These are phyloP conservation scores for Penicillium sp. DNA, from an alignment of 2,329 filamentous ascomycete species.

Conservation along the genomic window DNA sequence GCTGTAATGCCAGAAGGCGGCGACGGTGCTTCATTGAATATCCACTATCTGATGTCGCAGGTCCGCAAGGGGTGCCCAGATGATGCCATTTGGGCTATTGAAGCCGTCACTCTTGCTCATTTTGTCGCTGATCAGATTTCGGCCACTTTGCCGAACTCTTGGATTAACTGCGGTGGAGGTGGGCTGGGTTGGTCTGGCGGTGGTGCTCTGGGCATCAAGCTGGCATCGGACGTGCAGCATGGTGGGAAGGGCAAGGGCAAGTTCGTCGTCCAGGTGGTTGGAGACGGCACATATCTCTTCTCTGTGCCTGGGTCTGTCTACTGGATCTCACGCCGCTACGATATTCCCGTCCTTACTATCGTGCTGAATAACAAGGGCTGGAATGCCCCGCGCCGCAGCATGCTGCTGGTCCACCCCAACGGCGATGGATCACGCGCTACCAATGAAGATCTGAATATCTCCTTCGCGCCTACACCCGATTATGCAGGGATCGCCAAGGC, in stretches of 20 bases:
- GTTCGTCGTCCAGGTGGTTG: slow-evolving; percentile 64
- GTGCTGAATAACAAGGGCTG: slow-evolving; percentile 70
- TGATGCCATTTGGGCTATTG: slow-evolving; percentile 72
- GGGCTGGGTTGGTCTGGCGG: slow-evolving; percentile 80
- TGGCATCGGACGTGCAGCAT: slow-evolving; percentile 58
- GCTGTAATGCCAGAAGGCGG: slow-evolving; percentile 53
- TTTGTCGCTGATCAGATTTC: slow-evolving; percentile 70
- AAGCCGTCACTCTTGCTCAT: slow-evolving; percentile 70
- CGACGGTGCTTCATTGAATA: slow-evolving; percentile 61
- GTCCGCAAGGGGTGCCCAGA: slow-evolving; percentile 57
- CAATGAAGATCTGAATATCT: slow-evolving; percentile 66
- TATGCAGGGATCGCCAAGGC: slow-evolving; percentile 68
- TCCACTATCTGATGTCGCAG: slow-evolving; percentile 56
- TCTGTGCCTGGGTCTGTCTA: slow-evolving; percentile 64
- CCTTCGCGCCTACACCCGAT: slow-evolving; percentile 64
- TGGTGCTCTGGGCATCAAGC: slow-evolving; percentile 71
- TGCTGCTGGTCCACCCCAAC: slow-evolving; percentile 64
- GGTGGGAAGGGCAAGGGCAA: slow-evolving; percentile 53
- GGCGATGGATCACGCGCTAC: slow-evolving; percentile 60
- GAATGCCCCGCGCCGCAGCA: slow-evolving; percentile 62
- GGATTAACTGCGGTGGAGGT: slow-evolving; percentile 78
- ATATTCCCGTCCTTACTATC: slow-evolving; percentile 64
- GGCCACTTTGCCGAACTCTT: slow-evolving; percentile 65
- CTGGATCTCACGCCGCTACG: slow-evolving; percentile 66
- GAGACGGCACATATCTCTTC: slow-evolving; percentile 67